Evolutionary conservation across 2,329 filamentous ascomycete genomes (phyloP), one percentile per base, ranked within the genome.

Genomic region (Colletotrichum cuscutae): DNA sequence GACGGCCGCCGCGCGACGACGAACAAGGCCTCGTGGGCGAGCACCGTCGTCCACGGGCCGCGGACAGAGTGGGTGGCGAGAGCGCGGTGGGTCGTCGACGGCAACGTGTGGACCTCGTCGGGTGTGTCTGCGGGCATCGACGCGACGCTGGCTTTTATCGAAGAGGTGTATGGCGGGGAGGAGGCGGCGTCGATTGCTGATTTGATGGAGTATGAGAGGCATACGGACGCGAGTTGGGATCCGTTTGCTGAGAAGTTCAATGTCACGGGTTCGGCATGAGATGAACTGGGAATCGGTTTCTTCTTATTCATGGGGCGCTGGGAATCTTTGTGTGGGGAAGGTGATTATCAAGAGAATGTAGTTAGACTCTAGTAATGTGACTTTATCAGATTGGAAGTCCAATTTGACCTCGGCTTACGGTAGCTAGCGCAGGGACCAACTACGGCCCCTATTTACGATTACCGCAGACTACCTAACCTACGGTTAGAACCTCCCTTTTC

Each of bases 61-160:
- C 78, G 82, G 7, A 85, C 88, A 2, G 76, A 86, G 2, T 92
- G 90, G 89, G 80, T 88, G 9, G 77, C 82, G 0, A 81, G 83
- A 52, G 89, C 89, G 42, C 81, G 89, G 24, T 91, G 89, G 89
- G 87, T 90, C 0, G 80, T 81, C 0, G 88, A 90, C 78, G 88
- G 87, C 1, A 88, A 90, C 71, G 81, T 90, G 3, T 91, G 89
- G 89, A 89, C 87, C 1, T 86, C 86, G 3, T 88, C 87, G 0
- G 89, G 89, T 0, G 85, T 91, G 5, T 86, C 84, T 72, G 90
- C 91, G 2, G 91, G 91, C 0, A 91, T 91, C 60, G 91, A 93
- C 82, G 82, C 88, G 72, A 88, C 85, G 63, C 84, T 90, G 77
- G 90, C 88, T 1, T 92, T 88, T 78, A 83, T 92, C 19, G 84